Base-by-base conservation (phyloP, 164 flowering plant species). In the Magnolia officinalis region DNA sequence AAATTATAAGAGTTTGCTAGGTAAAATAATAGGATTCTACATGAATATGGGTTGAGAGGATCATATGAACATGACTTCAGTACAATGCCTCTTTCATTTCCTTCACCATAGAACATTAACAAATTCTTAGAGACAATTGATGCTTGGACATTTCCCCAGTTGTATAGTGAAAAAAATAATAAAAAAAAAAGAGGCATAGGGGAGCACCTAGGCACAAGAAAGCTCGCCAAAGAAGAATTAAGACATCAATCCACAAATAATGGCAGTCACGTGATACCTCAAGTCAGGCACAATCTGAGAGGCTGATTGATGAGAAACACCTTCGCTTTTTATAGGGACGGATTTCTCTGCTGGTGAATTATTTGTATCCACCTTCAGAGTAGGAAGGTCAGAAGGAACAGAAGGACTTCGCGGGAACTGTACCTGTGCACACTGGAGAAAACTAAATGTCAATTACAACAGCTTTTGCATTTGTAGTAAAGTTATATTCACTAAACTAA, bases 391-490 rank as follows among this genome's bases (percentile, higher is more conserved):
- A 49, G 88, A 76, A 10, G 55, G 63, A 70, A 78, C 77, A 72
- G 20, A 76, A 63, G 90, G 79, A 70, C 87, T 82, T 80, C 88
- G 90, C 82, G 92, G 90, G 82, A 96, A 96, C 76, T 96, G 80
- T 37, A 96, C 95, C 37, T 95, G 92, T 63, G 96, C 88, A 87
- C 84, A 89, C 99, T 96, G 89, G 45, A 65, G 23, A 50, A 23
- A 65, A 64, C 52, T 37, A 21, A 45, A 65, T 20, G 29, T 20
- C 13, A 65, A 23, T 29, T 23, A 65, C 21, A 65, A 20, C 68
- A 18, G 24, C 14, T 21, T 23, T 37, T 37, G 45, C 45, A 37
- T 37, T 21, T 65, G 68, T n/a, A 21, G 24, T 8, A 24, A 7
- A 65, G 14, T 20, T 65, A 29, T 65, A 5, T 24, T 65, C 4